Percentiles rank a stretch among this genome's conserved stretches.
phyloP scores from a whole-genome alignment of 805 yeast genomes.

The Candida montana region DNA sequence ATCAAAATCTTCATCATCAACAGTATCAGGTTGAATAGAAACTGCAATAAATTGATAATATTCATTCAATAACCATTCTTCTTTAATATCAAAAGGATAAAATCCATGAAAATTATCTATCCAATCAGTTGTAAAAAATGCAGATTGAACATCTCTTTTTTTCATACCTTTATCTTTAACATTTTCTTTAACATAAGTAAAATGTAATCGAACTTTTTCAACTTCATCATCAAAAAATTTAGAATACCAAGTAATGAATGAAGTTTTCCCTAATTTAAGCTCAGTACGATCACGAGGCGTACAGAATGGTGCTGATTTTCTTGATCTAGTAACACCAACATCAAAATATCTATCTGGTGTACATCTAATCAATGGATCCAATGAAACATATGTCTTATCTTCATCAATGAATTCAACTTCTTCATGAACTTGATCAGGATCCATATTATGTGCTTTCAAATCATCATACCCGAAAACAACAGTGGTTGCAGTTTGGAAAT shows the following conservation, averaged over 20 bases:
- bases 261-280: slow-evolving; percentile 55
- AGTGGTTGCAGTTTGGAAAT: slow-evolving; percentile 67
- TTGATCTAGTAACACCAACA: slow-evolving; percentile 55
- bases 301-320: slow-evolving; percentile 75
- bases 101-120: slow-evolving; percentile 54
- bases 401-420: slow-evolving; percentile 58
- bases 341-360: slow-evolving; percentile 69
- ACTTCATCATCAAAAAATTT: slow-evolving; percentile 52
- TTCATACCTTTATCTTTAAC: slow-evolving; percentile 53
- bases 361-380: slow-evolving; percentile 81
- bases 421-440: slow-evolving; percentile 48
- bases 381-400: slow-evolving; percentile 62
- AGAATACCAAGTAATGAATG: slow-evolving; percentile 80
- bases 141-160: slow-evolving; percentile 34
- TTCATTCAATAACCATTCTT: slow-evolving; percentile 58
- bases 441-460: slow-evolving; percentile 69
- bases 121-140: slow-evolving; percentile 76
- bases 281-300: slow-evolving; percentile 61
- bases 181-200: slow-evolving; percentile 57
- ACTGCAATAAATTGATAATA: slow-evolving; percentile 53
- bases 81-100: slow-evolving; percentile 53
- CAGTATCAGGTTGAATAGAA: slow-evolving; percentile 67
- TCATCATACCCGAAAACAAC: slow-evolving; percentile 52
- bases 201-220: slow-evolving; percentile 59
- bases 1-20: slow-evolving; percentile 62